phyloP scores from a whole-genome alignment of 1,284 basidiomycete genomes.

The Gomphus bonarii region DNA sequence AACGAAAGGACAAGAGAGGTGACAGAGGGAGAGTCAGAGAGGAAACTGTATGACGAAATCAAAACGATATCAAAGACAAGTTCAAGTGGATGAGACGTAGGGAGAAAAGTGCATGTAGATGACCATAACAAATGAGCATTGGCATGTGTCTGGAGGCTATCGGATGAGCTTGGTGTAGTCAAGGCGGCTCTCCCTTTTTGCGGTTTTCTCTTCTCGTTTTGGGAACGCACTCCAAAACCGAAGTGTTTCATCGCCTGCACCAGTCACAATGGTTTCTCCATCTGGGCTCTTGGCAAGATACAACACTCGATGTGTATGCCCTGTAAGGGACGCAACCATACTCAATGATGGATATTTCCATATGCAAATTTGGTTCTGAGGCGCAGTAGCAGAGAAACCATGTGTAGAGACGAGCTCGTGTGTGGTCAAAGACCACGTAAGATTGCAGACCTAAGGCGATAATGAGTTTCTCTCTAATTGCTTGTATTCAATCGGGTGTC shows the following conservation, averaged over 20 bases:
- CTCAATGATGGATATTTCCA: slow-evolving; percentile 94
- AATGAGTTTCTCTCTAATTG: not conserved
- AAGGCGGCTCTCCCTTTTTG: slow-evolving; percentile 37
- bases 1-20: not conserved
- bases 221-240: slow-evolving; percentile 95
- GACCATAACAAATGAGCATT: not conserved
- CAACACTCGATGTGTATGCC: slow-evolving; percentile 89
- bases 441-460: slow-evolving; percentile 76
- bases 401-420: slow-evolving; percentile 98
- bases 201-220: slow-evolving; percentile 43
- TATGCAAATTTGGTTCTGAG: slow-evolving; percentile 97
- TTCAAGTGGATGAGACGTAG: not conserved
- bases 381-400: slow-evolving; percentile 87
- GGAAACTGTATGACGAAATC: not conserved
- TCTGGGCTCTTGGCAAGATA: slow-evolving; percentile 97
- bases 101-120: not conserved
- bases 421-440: slow-evolving; percentile 92
- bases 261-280: slow-evolving; percentile 96
- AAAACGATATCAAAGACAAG: slow-evolving; percentile 3
- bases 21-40: too few species aligned
- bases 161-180: slow-evolving; percentile 58
- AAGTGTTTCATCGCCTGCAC: slow-evolving; percentile 95
- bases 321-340: slow-evolving; percentile 90
- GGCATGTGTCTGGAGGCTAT: slow-evolving; percentile 17
- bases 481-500: not conserved